These are phyloP conservation scores for Trichophaea hybrida DNA, from an alignment of 2,329 filamentous ascomycete species.

Conservation along the genomic window DNA sequence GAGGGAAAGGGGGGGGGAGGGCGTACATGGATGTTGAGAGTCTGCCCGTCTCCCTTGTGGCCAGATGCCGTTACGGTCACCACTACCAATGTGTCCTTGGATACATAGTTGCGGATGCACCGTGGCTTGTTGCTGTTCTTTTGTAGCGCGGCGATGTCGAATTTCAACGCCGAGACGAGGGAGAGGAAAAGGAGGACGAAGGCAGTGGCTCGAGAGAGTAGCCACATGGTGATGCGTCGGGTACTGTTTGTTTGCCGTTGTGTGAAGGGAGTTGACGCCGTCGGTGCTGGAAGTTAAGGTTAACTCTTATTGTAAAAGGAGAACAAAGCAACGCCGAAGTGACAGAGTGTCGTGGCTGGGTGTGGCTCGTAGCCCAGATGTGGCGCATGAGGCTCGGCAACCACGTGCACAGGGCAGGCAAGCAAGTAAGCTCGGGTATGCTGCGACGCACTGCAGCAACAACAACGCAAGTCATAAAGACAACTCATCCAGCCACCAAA, in stretches of 20 bases:
- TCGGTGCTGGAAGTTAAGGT: slow-evolving; percentile 6
- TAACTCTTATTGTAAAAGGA: neutral
- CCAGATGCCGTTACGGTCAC: slow-evolving; percentile 82
- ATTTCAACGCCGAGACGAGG: slow-evolving; percentile 54
- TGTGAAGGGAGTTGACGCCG: slow-evolving; percentile 8
- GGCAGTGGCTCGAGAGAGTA: slow-evolving; percentile 12
- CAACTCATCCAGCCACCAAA: neutral
- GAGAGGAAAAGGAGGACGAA: slow-evolving; percentile 16
- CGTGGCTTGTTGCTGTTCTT: slow-evolving; percentile 56
- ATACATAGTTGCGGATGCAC: slow-evolving; percentile 94
- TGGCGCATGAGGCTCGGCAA: too few species aligned
- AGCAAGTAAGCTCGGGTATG: too few species aligned
- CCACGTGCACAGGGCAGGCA: too few species aligned
- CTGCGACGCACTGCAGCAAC: too few species aligned
- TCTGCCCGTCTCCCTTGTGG: slow-evolving; percentile 78
- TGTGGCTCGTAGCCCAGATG: neutral
- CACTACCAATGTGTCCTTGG: slow-evolving; percentile 81
- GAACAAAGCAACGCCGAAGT: neutral
- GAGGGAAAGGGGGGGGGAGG: neutral
- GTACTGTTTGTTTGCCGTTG: slow-evolving; percentile 13
- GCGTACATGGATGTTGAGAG: slow-evolving; percentile 78
- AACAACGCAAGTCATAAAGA: neutral
- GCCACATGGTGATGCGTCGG: slow-evolving; percentile 16
- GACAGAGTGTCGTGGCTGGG: neutral
- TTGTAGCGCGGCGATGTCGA: slow-evolving; percentile 65